A percentile compares a stretch with the other conserved stretches of the same genome.
Conservation (phyloP, 805 yeast species). For the Teunomyces kruisii region DNA sequence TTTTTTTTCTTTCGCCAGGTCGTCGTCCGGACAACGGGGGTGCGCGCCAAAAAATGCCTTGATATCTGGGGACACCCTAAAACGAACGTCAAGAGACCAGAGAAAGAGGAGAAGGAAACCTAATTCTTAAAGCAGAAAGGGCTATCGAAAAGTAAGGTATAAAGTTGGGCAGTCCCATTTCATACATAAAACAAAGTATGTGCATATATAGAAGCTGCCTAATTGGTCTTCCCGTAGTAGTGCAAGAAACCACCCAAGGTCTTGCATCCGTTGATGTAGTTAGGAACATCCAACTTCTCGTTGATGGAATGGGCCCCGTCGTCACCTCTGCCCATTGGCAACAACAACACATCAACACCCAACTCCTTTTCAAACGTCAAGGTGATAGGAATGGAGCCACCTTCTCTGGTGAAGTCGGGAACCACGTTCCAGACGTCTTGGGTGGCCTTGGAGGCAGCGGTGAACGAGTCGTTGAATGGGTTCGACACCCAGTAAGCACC, state of each 20-base stretch:
- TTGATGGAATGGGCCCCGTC: conserved; percentile 99
- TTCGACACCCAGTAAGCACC: conserved; percentile 97
- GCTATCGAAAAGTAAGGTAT: too few relatives aligned
- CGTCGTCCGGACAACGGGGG: too few relatives aligned
- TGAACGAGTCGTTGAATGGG: conserved; percentile 88
- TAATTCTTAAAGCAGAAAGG: too few relatives aligned
- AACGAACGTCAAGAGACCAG: too few relatives aligned
- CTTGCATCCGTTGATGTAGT: conserved; percentile 92
- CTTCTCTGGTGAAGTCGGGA: conserved; percentile 97
- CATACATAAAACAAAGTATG: too few relatives aligned
- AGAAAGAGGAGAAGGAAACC: too few relatives aligned
- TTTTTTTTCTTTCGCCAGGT: too few relatives aligned
- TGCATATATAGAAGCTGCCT: too few relatives aligned
- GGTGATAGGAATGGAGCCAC: conserved; percentile 98
- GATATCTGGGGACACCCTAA: too few relatives aligned
- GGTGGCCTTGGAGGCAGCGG: conserved; percentile 94
- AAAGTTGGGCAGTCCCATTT: too few relatives aligned
- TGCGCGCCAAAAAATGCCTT: too few relatives aligned
- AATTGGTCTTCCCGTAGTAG: conserved; percentile 52
- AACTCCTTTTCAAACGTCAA: conserved; percentile 86
- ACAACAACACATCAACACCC: conserved; percentile 78
- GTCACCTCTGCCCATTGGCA: conserved; percentile 98
- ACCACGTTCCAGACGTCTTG: conserved; percentile 91
- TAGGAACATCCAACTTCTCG: conserved; percentile 85
- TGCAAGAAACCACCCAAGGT: conserved; percentile 92